Evolutionary conservation across 2,329 filamentous ascomycete species (phyloP), one percentile per base, ranked within the genome.

Genomic region (Arthrobotrys entomopaga): DNA sequence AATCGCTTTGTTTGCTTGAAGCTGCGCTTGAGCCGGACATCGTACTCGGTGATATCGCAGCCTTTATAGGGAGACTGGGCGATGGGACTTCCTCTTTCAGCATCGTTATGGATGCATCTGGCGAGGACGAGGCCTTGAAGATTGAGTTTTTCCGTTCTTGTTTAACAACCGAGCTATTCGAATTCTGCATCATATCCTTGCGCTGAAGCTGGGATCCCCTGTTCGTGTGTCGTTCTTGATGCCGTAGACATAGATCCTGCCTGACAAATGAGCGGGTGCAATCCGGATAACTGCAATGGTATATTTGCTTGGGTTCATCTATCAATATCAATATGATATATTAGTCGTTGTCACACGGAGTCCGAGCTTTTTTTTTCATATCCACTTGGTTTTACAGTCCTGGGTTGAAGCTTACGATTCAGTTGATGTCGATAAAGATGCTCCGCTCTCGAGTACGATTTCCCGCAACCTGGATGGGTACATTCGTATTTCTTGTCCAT

Each of bases 351-450:
- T 3, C 29, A 34, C 29, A 34, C 29, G 10, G 29, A 34, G n/a
- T n/a, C 10, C 29, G 10, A 34, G 10, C 29, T 34, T 10, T 34
- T 10, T 34, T 10, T 34, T 29, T 34, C 29, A 34, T 8, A 34
- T 34, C 6, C 29, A 8, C 29, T n/a, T 8, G 29, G 10, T 34
- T 34, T 10, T 34, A 34, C 29, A 72, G 38, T 56, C 13, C 53
- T 38, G 22, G 56, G 40, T 34, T 19, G 20, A 22, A 11, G 58
- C 87, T 81, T 84, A 90, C 88, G 95, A 81, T 99, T 99, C 78
- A 98, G 83, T 83, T 98, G 93, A 82, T 98, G 94, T 52, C 95
- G 89, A 83, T 97, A 97, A 84, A 99, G 84, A 84, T 99, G 95
- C 82, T 98, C 95, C 7, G 95, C 94, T 80, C 95, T 88, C 24